Base-by-base conservation (phyloP, 345 rosid genomes). In the Citrus medica region DNA sequence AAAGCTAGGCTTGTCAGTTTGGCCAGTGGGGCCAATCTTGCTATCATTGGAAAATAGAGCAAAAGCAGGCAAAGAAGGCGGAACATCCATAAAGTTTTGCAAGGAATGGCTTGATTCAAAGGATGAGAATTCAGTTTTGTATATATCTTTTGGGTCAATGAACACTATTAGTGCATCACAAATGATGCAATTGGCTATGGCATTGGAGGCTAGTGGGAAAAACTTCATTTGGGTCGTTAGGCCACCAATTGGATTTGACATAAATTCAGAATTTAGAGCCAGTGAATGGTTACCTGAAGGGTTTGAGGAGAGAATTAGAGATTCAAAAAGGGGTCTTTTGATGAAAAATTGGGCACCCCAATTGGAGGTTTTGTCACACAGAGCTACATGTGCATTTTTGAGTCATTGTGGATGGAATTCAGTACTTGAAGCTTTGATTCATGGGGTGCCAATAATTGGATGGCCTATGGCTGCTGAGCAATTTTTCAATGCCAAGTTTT, bases 341-440 rank as follows among this genome's bases (percentile, higher is more conserved):
- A 46, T 46, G 4, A 12, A 13, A 46, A 46, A 13, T 46, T 46
- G 86, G 86, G 88, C 86, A 38, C 83, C 83, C 1, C 88, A 83
- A 35, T 42, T 77, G 4, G 80, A 83, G 12, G 83, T 86, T 24
- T 48, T 86, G 75, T 69, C 83, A 3, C 86, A 81, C 24, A 69
- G 61, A 21, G 79, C 85, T 1, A 38, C 69, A 3, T 76, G 78
- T 32, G 81, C 79, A 32, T 85, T 85, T 40, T 21, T 85, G 59
- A 85, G 83, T 24, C 88, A 85, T 30, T 83, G 88, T 28, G 86
- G 88, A 7, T 83, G 88, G 88, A 85, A 83, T 30, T 85, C 86
- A 1, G 80, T 81, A 30, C 78, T 83, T 7, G 86, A 86, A 75
- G 38, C 88, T 9, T 79, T 86, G 0, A 77, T 66, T 58, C 30